Percentiles rank a stretch among this genome's conserved stretches.
These are phyloP conservation scores for Zelopaecilomyces penicillatus DNA, from an alignment of 2,329 filamentous ascomycete genomes.

Conservation along the genomic window DNA sequence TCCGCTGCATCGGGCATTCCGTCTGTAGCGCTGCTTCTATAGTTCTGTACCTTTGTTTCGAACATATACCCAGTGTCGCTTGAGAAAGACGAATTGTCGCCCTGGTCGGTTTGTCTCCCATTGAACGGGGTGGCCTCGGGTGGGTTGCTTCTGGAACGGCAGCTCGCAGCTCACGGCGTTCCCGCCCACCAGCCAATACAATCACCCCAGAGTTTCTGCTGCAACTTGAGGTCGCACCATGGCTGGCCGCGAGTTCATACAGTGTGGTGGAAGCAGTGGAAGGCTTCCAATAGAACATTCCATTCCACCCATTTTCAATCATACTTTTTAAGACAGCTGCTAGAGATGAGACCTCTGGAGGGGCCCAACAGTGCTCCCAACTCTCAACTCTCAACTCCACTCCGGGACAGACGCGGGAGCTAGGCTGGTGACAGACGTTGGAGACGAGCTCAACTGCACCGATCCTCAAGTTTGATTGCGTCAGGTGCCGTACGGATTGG, in stretches of 20 bases:
- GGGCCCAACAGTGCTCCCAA: no score
- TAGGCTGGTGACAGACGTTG: slow-evolving; percentile 7
- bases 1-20: no score
- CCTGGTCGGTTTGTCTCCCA: not conserved
- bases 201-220: slow-evolving; percentile 9
- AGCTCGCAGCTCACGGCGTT: slow-evolving; percentile 20
- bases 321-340: no score
- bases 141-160: slow-evolving; percentile 20
- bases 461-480: slow-evolving; percentile 18
- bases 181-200: slow-evolving; percentile 16
- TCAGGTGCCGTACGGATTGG: slow-evolving; percentile 5
- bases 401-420: not conserved
- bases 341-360: no score
- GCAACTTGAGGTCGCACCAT: no score
- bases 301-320: not conserved
- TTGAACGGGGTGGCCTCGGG: slow-evolving; percentile 17
- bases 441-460: slow-evolving; percentile 11
- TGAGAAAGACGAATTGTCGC: no score
- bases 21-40: no score
- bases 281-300: slow-evolving; percentile 3
- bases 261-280: not conserved
- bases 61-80: no score
- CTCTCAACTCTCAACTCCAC: not conserved
- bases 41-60: no score
- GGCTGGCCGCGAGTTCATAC: no score